Base-by-base conservation (phyloP, 768 basidiomycete genomes). In the Phylloporus rhodoxanthus region DNA sequence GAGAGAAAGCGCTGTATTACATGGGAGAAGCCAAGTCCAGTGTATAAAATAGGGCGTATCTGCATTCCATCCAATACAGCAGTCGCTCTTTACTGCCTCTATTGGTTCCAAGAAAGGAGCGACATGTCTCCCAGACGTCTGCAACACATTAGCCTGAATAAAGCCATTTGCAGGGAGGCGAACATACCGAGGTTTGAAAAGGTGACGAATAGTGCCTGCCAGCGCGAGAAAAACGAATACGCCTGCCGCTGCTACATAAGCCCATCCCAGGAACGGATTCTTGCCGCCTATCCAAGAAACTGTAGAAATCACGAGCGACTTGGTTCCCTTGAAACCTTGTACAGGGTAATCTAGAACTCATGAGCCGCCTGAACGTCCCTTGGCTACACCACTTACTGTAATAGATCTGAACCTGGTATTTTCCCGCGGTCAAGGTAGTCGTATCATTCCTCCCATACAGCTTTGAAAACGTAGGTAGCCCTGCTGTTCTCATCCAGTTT, bases 401-500 rank as follows among this genome's bases (percentile, higher is more conserved):
- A 57, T 81, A 81, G 51, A 93, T 78, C 23, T 75, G 70, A 48
- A 98, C 79, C 53, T 77, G 72, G 65, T 98, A 98, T 26, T 68
- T 74, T 8, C 93, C 96, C 47, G 81, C 75, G 17, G 60, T 57
- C 75, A 99, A 80, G 20, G 69, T 72, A 44, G 85, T 76, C 25
- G 80, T 67, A 60, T 98, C 94, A 64, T 97, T 98, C 55, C 95
- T 77, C 14, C 87, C 93, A 62, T 87, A 97, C 19, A 99, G 73
- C 70, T 99, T 98, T 28, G 91, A 84, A 68, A 99, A 99, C 6
- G 95, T 97, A 8, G 96, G 96, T 41, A 98, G 69, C 11, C 95
- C 96, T 1, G 96, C 91, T 2, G 94, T 96, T 51, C 95, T 81
- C 96, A 99, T 99, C 96, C 96, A 99, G 64, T 95, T 94, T 70